Base-by-base conservation (phyloP, 495 filamentous ascomycete species). In the Neurospora hispaniola region DNA sequence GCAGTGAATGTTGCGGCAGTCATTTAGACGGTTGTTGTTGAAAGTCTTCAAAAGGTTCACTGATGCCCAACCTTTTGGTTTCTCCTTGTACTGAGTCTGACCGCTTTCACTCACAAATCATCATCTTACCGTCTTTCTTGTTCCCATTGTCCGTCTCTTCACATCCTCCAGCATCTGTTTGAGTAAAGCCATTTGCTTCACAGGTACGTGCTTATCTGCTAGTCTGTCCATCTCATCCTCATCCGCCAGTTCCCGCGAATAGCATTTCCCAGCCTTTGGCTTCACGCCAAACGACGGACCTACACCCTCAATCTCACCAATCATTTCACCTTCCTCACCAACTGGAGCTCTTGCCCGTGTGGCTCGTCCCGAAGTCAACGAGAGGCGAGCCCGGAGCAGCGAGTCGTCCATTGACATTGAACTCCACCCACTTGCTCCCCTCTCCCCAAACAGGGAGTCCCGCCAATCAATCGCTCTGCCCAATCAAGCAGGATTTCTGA, bases 391-490 rank as follows among this genome's bases (percentile, higher is more conserved):
- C 54, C 27, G 54, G 54, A 66, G 54, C 54, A 76, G 73, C 78
- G 75, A 79, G 76, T 76, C 79, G 78, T 77, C 79, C 73, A 78
- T 70, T 42, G 62, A 71, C 48, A 42, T 72, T 41, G 75, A 75
- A 81, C 79, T 80, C 79, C 80, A 80, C 80, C 75, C 74, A 75
- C 78, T 79, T 74, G 71, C 74, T 76, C 76, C 73, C 73, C 75
- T 76, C 62, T 76, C 73, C 70, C 73, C 74, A 74, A 71, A 35
- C 54, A 62, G 35, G 72, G 59, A 71, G 66, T 42, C 38, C 75
- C 70, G 75, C 77, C 79, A 80, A 81, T 81, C 80, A 80, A 81
- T 81, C 80, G 80, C 74, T 77, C 75, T 73, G 74, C 77, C 78
- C 80, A 81, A 80, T 81, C 78, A 81, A 75, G 69, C 54, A 70